Percentiles rank a stretch among this genome's conserved stretches.
Conservation (phyloP, 345 rosid species). For the Eucalyptus tenuipes region DNA sequence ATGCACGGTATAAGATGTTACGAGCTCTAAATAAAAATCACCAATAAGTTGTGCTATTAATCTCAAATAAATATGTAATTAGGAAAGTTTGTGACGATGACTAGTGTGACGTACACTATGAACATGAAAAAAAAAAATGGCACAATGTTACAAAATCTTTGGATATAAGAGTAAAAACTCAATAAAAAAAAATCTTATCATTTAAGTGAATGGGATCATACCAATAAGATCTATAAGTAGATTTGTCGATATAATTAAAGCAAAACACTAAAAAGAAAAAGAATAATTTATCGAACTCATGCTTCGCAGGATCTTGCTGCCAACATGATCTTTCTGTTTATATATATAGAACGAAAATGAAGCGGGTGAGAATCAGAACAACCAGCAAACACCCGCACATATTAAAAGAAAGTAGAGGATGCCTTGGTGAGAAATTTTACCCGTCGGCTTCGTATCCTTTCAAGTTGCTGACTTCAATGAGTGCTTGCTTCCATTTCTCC, state of each 20-base stretch:
- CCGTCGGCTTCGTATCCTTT: not conserved
- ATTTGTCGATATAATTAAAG: no score
- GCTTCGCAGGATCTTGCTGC: no score
- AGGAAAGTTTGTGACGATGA: not conserved
- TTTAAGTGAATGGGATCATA: not conserved
- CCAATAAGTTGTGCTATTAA: not conserved
- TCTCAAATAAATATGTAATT: no score
- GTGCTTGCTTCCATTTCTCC: not conserved
- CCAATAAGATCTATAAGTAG: not conserved
- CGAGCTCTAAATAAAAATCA: not conserved
- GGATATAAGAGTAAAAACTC: not conserved
- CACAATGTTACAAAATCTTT: no score
- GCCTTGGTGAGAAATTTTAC: not conserved
- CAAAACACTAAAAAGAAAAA: no score
- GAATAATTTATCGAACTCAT: no score
- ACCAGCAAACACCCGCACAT: not conserved
- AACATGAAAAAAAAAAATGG: not conserved
- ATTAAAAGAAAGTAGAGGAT: not conserved
- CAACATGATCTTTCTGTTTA: no score
- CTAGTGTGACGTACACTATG: not conserved
- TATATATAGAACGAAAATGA: no score
- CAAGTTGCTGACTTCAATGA: not conserved
- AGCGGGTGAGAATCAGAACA: not conserved
- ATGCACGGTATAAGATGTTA: not conserved
- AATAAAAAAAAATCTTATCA: not conserved